Evolutionary conservation across 768 basidiomycete genomes (phyloP), one percentile per base, ranked within the genome.

Genomic region (Mycena kentingensis): DNA sequence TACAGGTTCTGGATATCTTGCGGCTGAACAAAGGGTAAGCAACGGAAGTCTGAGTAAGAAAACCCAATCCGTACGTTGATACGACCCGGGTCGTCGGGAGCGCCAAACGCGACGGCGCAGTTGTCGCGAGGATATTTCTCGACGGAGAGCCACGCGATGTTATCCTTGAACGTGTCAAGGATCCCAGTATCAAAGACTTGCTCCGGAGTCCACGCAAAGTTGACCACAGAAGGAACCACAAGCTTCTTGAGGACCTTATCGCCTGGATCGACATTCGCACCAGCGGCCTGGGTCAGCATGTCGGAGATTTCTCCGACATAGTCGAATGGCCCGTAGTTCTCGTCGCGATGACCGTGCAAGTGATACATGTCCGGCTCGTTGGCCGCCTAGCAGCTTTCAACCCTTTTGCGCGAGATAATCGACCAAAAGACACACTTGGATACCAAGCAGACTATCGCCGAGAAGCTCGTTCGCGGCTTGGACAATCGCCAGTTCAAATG

Each of bases 151-250:
- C 63, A 65, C 7, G 70, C 67, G 6, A 78, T 64, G 41, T 68
- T 66, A 16, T 64, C 66, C n/a, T 37, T 56, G 35, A 61, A 73
- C 5, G 66, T 52, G n/a, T 62, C 53, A n/a, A 68, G 55, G 41
- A 70, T 74, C 16, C 71, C 70, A 1, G 74, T 70, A 31, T 67
- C 47, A 64, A 63, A 69, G 2, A 69, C 60, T 15, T 67, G 57
- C 39, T 72, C 63, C 2, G 68, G 69, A 12, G 59, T 60, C 73
- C 73, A 77, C 12, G 55, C 57, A 13, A 63, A 70, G 10, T 12
- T 34, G 49, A 77, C 76, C 12, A 81, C 49, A 37, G 72, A 77
- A 0, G 79, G 81, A 3, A 72, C 77, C 37, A 79, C 64, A 54
- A 82, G 73, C 34, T 71, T 68, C 19, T 63, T 60, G 42, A 46